phyloP scores from a whole-genome alignment of 345 rosid species.

The Xanthoceras sorbifolium region DNA sequence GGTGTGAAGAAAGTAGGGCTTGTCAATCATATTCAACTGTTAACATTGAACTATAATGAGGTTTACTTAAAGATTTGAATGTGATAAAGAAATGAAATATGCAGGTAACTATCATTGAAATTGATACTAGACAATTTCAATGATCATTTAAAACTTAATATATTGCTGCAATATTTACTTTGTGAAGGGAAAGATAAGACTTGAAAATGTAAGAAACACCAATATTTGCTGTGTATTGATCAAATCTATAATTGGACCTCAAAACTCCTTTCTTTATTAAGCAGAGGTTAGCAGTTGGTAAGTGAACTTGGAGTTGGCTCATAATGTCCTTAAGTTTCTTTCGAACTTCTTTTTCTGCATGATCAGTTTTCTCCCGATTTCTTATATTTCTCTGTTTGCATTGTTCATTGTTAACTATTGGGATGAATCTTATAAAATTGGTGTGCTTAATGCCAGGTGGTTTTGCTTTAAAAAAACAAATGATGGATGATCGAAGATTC shows the following conservation, averaged over 20 bases:
- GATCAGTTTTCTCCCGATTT: neutral
- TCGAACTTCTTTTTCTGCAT: neutral
- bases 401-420: neutral
- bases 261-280: neutral
- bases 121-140: neutral
- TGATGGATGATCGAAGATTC: constrained; percentile 89
- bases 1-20: neutral
- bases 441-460: constrained; percentile 58
- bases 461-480: constrained; percentile 80
- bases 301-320: neutral
- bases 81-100: neutral
- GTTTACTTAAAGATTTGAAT: neutral
- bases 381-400: constrained; percentile 5
- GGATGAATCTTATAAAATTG: neutral
- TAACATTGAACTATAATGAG: neutral
- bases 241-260: neutral
- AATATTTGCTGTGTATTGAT: neutral
- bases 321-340: neutral
- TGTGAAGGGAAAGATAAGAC: neutral
- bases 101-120: neutral
- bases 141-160: neutral
- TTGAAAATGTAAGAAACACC: neutral
- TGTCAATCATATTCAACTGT: neutral
- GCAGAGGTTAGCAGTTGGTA: neutral
- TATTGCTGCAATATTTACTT: neutral